These are phyloP conservation scores for Actinomortierella ambigua DNA, from an alignment of 371 early-diverging fungal species.

Conservation along the genomic window DNA sequence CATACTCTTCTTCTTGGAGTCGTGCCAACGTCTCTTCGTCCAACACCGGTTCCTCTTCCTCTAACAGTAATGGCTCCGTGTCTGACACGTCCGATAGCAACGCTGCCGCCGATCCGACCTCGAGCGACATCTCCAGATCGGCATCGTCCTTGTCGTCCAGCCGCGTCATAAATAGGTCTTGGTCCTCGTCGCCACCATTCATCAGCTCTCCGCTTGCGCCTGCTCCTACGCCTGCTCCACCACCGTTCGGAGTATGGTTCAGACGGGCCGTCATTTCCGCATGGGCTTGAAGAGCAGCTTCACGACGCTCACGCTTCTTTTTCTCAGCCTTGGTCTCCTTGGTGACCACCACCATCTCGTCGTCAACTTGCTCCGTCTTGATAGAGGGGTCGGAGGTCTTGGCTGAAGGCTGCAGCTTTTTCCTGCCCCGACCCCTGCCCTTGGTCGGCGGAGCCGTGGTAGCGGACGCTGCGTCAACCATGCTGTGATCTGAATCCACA, in stretches of 20 bases:
- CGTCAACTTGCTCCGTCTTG: conserved; percentile 2
- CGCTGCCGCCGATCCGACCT: no score
- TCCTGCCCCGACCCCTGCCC: conserved; percentile 35
- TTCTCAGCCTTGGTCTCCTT: conserved; percentile 34
- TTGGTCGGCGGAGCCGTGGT: conserved; percentile 1
- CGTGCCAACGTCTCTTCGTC: conserved; percentile 20
- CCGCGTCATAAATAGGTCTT: conserved; percentile 28
- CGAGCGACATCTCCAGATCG: no score
- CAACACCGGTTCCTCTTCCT: conserved; percentile 2
- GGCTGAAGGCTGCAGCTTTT: conserved; percentile 22
- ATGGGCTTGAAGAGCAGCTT: conserved; percentile 10
- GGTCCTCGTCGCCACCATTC: conserved; percentile 14
- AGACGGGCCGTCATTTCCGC: no score
- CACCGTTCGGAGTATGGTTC: no score
- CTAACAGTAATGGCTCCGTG: conserved; percentile 11
- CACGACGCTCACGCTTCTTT: conserved; percentile 29
- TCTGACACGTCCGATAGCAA: conserved; percentile 16
- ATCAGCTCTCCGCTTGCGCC: no score
- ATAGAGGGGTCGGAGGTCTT: conserved; percentile 9
- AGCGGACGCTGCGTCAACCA: no score
- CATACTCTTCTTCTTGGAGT: conserved; percentile 38
- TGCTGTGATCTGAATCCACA: no score
- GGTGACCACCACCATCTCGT: conserved; percentile 1
- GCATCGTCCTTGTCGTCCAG: conserved; percentile 16
- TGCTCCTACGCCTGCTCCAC: no score